Evolutionary conservation across 345 rosid species (phyloP).

Genomic region (Moricandia arvensis): DNA sequence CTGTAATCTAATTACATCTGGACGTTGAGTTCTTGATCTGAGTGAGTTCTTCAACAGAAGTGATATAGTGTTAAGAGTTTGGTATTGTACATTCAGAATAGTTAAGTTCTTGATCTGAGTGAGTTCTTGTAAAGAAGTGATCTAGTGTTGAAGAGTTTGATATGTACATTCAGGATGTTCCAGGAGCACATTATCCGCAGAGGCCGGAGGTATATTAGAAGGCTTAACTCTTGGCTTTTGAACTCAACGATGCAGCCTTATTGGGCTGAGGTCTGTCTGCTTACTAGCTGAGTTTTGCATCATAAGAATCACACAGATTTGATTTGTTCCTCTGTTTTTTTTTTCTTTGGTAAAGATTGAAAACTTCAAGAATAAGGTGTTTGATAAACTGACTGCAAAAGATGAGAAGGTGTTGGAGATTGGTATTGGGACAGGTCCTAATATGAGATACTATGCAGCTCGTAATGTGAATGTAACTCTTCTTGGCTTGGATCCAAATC

Average conservation of each 20-base stretch:
- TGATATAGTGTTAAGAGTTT: background rate
- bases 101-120: too few species aligned
- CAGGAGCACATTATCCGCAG: conserved; percentile 31
- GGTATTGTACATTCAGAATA: conserved; percentile 16
- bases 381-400: conserved; percentile 52
- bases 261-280: conserved; percentile 53
- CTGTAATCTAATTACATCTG: background rate
- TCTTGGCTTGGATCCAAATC: conserved; percentile 73
- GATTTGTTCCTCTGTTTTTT: background rate
- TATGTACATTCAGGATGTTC: conserved; percentile 28
- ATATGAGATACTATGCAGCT: conserved; percentile 63
- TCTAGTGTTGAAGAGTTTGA: background rate
- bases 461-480: conserved; percentile 44
- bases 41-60: background rate
- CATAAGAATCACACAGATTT: background rate
- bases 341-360: conserved; percentile 48
- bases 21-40: background rate
- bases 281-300: background rate
- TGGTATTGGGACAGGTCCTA: conserved; percentile 84
- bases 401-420: conserved; percentile 68
- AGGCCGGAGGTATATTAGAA: conserved; percentile 31
- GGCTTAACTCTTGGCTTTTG: conserved; percentile 49
- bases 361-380: conserved; percentile 52
- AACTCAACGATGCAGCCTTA: conserved; percentile 52
- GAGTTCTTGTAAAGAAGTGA: background rate